These are phyloP conservation scores for Lipomyces starkeyi DNA, from an alignment of 805 yeast species.

Conservation along the genomic window DNA sequence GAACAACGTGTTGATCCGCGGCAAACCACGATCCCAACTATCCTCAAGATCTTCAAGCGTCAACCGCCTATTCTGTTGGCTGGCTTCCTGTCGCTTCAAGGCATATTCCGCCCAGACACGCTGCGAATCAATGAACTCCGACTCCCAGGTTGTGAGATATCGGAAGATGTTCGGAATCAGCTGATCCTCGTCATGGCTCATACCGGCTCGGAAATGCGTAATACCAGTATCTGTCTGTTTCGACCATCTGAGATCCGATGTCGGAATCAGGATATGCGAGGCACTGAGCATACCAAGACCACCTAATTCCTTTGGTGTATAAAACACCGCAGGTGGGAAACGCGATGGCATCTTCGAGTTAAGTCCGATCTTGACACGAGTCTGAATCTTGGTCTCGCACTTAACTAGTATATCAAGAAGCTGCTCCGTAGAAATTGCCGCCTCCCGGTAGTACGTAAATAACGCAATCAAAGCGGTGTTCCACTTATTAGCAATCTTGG, in stretches of 20 bases:
- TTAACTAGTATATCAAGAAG: conserved; percentile 83
- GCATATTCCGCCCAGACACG: conserved; percentile 99
- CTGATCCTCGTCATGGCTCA: conserved; percentile 75
- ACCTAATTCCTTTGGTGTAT: conserved; percentile 96
- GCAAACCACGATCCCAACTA: conserved; percentile 96
- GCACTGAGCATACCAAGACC: conserved; percentile 98
- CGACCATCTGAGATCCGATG: conserved; percentile 90
- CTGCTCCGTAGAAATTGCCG: conserved; percentile 80
- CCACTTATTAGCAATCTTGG: conserved; percentile 95
- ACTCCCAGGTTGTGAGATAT: conserved; percentile 94
- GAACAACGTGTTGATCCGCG: conserved; percentile 91
- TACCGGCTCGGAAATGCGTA: conserved; percentile 91
- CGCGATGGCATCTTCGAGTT: conserved; percentile 98
- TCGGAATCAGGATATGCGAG: conserved; percentile 92
- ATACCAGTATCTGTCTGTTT: conserved; percentile 93
- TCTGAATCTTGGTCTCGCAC: conserved; percentile 91
- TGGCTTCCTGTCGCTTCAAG: conserved; percentile 83
- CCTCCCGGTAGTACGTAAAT: conserved; percentile 91
- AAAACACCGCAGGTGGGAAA: conserved; percentile 98
- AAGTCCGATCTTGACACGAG: conserved; percentile 89
- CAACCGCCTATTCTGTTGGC: conserved; percentile 80
- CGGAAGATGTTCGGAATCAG: conserved; percentile 92
- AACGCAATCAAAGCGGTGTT: conserved; percentile 86
- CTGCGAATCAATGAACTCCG: conserved; percentile 91
- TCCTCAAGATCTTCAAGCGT: conserved; percentile 93